phyloP scores from a whole-genome alignment of 2,329 filamentous ascomycete genomes.

The Madurella fahalii region DNA sequence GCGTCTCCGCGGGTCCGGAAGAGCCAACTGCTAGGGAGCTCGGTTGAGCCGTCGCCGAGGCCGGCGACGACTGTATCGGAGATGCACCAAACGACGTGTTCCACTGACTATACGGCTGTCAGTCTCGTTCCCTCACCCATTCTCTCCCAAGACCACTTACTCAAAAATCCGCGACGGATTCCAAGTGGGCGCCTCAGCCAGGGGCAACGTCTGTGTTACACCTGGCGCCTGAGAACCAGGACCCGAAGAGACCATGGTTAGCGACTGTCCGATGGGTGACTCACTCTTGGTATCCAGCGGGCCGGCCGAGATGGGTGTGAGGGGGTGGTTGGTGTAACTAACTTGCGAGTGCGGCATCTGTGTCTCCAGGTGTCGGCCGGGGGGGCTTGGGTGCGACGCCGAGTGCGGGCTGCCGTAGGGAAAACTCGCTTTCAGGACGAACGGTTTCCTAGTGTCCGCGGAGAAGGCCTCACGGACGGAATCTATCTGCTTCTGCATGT shows the following conservation, averaged over 20 bases:
- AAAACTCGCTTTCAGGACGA: conserved; percentile 83
- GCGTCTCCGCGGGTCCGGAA: conserved; percentile 51
- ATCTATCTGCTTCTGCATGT: conserved; percentile 86
- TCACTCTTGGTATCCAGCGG: conserved; percentile 72
- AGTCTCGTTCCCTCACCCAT: conserved; percentile 18
- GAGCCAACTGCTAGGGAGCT: conserved; percentile 52
- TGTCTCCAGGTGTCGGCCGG: conserved; percentile 52
- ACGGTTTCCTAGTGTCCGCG: conserved; percentile 76
- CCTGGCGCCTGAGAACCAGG: conserved; percentile 53
- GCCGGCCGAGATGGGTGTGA: conserved; percentile 73
- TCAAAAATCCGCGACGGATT: conserved; percentile 87
- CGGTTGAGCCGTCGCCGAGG: conserved; percentile 42
- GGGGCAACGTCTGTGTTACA: conserved; percentile 51
- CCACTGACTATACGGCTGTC: conserved; percentile 68
- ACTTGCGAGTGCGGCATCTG: conserved; percentile 54
- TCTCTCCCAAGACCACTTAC: conserved; percentile 52
- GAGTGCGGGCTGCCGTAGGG: conserved; percentile 76
- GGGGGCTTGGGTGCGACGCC: conserved; percentile 60
- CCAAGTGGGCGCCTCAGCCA: conserved; percentile 67
- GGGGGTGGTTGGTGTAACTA: conserved; percentile 66
- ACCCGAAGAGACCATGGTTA: conserved; percentile 62
- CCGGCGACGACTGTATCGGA: conserved; percentile 40
- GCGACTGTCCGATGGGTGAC: conserved; percentile 63
- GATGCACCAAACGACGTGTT: conserved; percentile 86
- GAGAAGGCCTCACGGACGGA: conserved; percentile 88